Evolutionary conservation across 1,284 basidiomycete genomes (phyloP), one percentile per base, ranked within the genome.

Genomic region (Rhodotorula sp.): DNA sequence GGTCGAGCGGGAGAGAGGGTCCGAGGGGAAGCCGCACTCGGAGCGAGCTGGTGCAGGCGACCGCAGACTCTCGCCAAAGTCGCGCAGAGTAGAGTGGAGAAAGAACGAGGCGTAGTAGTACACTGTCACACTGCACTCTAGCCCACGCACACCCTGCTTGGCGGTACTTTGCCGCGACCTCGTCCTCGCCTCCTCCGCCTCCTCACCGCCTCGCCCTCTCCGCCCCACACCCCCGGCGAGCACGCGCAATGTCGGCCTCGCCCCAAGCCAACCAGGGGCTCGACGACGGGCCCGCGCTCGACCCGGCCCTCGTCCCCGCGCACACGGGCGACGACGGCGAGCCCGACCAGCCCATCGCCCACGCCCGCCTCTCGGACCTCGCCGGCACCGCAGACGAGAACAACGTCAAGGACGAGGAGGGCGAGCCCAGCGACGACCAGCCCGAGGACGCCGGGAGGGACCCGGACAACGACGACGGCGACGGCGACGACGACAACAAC

Each of bases 331-430:
- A 45, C 62, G 53, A 55, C 53, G 27, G 41, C 53, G 44, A 54
- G 23, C 44, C 25, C 61, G n/a, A 48, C 45, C 45, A 27, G 45
- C 19, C 27, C 19, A 3, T 16, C 46, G n/a, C 44, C 64, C 27
- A 25, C 44, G 54, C 65, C 44, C 19, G 55, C 55, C 54, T 71
- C 45, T 60, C 74, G 21, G 80, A 80, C 14, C 76, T 78, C n/a
- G 77, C 79, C 2, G 78, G 79, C 13, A 79, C 80, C 4, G 81
- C 81, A 10, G 84, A 84, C 61, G 79, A 84, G 70, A 79, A 88
- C 78, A 85, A 88, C 44, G 84, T 86, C 0, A 87, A 88, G 4
- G 87, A 88, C 4, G 80, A 75, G 17, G 66, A 77, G 49, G 79
- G 79, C 42, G 69, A 68, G n/a, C 66, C 74, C 1, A 71, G 75